Base-by-base conservation (phyloP, 495 filamentous ascomycete genomes). In the Chaetomium cochliodes region DNA sequence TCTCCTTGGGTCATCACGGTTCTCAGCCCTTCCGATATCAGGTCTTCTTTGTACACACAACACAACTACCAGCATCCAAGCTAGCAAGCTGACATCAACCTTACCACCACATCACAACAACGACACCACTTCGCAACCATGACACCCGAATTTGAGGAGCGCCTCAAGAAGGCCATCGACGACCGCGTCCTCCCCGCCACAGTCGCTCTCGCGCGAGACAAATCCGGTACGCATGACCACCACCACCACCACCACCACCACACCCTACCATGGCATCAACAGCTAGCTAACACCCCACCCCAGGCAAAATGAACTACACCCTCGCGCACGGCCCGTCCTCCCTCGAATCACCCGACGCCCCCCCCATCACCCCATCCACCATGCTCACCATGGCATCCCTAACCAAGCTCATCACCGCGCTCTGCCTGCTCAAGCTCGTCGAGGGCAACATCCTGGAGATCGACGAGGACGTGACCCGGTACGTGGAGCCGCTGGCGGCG, bases 371-470 rank as follows among this genome's bases (percentile, higher is more conserved):
- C 28, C 55, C 50, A 1, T 18, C 51, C 2, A 50, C 54, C 2
- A 39, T 64, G 25, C 22, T 67, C 42, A 33, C 60, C 56, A 42
- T 80, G 3, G 67, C 70, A 15, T 78, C 76, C 30, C 70, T 72
- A 65, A 72, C 74, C n/a, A 79, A 79, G 26, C 70, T 80, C 47
- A 65, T 73, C n/a, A 79, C 77, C 11, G 50, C 72, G 12, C 50
- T 78, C 65, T 65, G 69, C 18, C 55, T 69, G 11, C 67, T 79
- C 20, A 76, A 76, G 41, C 72, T 77, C 23, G 69, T 80, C 49
- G 72, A 80, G 3, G 53, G 60, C 9, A 72, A 70, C 46, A 49
- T 56, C 18, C 41, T 65, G 18, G 42, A 54, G 22, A 49, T 65
- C 62, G 55, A 65, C 46, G 59, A 59, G 37, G 58, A 63, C 54